Conservation (phyloP, 2,329 filamentous ascomycete genomes). For the Xylariaceae sp. region DNA sequence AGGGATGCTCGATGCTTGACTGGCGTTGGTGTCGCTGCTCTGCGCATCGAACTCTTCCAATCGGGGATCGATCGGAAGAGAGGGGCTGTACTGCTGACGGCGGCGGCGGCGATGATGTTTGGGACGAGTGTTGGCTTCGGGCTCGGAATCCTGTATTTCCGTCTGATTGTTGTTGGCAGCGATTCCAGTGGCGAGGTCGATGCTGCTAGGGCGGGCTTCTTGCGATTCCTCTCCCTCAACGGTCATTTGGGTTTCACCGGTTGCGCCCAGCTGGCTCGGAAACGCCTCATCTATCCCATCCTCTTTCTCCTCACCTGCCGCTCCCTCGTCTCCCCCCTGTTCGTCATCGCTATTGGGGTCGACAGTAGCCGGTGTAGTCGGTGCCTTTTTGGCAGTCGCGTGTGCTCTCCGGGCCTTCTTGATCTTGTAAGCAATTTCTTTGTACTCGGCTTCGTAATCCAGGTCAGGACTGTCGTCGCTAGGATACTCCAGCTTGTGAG, state of each 20-base stretch:
- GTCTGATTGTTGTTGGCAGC: slow-evolving; percentile 3
- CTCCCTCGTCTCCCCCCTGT: slow-evolving; percentile 8
- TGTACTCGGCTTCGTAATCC: slow-evolving; percentile 22
- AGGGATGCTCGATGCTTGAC: slow-evolving; percentile 28
- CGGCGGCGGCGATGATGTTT: not conserved
- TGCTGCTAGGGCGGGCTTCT: slow-evolving; percentile 8
- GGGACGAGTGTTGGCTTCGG: slow-evolving; percentile 10
- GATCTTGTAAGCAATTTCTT: slow-evolving; percentile 23
- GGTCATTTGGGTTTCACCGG: slow-evolving; percentile 5
- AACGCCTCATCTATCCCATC: slow-evolving; percentile 13
- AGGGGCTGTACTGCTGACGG: slow-evolving; percentile 1
- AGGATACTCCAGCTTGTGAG: slow-evolving; percentile 20
- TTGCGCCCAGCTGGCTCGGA: slow-evolving; percentile 6
- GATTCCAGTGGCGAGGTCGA: slow-evolving; percentile 18
- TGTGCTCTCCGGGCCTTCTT: slow-evolving; percentile 17
- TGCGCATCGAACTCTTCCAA: slow-evolving; percentile 11
- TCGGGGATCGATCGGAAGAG: not conserved
- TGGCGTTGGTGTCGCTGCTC: slow-evolving; percentile 31
- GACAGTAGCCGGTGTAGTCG: slow-evolving; percentile 14
- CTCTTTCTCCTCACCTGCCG: slow-evolving; percentile 9
- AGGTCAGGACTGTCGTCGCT: slow-evolving; percentile 13
- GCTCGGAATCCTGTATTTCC: slow-evolving; percentile 22
- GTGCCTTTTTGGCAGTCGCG: slow-evolving; percentile 13
- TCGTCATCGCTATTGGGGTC: slow-evolving; percentile 23
- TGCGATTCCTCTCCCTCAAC: slow-evolving; percentile 5